Evolutionary conservation across 805 yeast species (phyloP).

Genomic region (Alloascoidea africana): DNA sequence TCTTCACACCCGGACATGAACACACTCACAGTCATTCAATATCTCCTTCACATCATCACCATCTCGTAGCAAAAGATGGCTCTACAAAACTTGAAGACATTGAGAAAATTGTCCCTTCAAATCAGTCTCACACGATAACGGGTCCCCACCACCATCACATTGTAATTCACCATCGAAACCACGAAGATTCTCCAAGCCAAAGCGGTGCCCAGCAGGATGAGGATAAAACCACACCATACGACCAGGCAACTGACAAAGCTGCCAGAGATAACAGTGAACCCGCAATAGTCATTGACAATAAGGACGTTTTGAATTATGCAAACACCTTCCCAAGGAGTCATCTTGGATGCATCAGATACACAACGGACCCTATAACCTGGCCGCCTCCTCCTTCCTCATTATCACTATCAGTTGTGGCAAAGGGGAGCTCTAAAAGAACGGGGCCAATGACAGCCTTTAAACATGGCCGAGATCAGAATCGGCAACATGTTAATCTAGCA

Average conservation of each 20-base stretch:
- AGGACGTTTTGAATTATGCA: constrained; percentile 24
- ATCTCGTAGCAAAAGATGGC: not conserved
- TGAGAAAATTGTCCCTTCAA: not conserved
- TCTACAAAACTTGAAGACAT: no score
- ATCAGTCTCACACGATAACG: not conserved
- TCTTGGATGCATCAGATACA: constrained; percentile 44
- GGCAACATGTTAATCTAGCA: no score
- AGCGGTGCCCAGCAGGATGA: no score
- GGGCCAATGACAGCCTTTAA: no score
- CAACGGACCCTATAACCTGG: constrained; percentile 8
- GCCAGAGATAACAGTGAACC: constrained; percentile 5
- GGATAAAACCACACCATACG: not conserved
- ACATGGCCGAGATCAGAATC: no score
- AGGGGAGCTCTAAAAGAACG: not conserved
- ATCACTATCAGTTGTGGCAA: no score
- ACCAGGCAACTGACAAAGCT: not conserved
- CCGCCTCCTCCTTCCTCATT: no score
- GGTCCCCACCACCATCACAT: constrained; percentile 1
- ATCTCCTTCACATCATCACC: constrained; percentile 1
- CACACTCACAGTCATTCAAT: constrained; percentile 1
- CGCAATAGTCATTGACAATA: constrained; percentile 19
- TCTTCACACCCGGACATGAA: not conserved
- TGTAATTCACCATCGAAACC: not conserved
- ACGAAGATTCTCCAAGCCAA: no score
- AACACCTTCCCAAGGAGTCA: constrained; percentile 26